Base-by-base conservation (phyloP, 768 basidiomycete species). In the Lactarius evosmus region DNA sequence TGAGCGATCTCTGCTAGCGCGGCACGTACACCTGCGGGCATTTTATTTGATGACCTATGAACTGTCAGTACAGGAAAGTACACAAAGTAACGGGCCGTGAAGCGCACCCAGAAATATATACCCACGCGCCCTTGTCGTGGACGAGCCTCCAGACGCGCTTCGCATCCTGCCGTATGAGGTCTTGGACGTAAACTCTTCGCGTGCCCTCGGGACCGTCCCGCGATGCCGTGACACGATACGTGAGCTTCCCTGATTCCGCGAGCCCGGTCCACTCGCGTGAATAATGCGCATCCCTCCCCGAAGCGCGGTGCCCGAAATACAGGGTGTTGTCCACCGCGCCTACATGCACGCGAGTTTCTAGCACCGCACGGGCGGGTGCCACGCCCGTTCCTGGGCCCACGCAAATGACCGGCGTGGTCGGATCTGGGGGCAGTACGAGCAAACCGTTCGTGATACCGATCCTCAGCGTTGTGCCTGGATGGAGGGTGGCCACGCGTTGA, bases 341-440 rank as follows among this genome's bases (percentile, higher is more conserved):
- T 17, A 72, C 73, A 16, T 81, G 71, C 14, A 88, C 74, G 1
- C 96, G 84, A 67, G 93, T 86, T 72, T 97, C 86, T 34, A 95
- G 82, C 46, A 97, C 80, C 0, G 95, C 85, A 56, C 94, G 79
- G 85, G 97, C 91, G 0, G 97, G 95, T 0, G 95, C 96, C 7
- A 98, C 78, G 16, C 97, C 97, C 0, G 96, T 98, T 0, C 96
- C 97, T 16, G 97, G 97, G 0, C 95, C 95, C 33, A 99, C 79
- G 69, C 93, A 92, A 41, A 98, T 86, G n/a, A 96, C 78, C 0
- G 95, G 96, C 0, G 81, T 85, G 27, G 75, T 69, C 22, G 76
- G 72, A 60, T 78, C 72, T 0, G 67, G 0, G n/a, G 89, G 90
- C 1, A 91, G 77, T n/a, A 71, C 77, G 57, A 92, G 78, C 25